phyloP scores from a whole-genome alignment of 2,329 filamentous ascomycete genomes.

The Orbilia brochopaga region DNA sequence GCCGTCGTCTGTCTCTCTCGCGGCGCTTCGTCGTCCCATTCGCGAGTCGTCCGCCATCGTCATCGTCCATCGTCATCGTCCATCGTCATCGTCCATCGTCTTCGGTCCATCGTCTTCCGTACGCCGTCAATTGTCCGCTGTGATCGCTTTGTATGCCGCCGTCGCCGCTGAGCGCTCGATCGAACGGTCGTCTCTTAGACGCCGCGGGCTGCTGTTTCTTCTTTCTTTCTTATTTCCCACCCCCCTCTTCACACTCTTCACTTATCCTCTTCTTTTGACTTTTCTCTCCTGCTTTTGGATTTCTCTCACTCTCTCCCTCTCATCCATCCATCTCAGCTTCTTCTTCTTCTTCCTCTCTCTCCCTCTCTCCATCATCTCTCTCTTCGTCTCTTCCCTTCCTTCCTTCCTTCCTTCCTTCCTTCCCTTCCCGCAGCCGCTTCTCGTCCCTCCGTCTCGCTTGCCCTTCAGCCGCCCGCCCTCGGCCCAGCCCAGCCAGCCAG shows the following conservation, averaged over 20 bases:
- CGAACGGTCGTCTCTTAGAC: conserved; percentile 1
- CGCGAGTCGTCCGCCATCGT: too few relatives aligned
- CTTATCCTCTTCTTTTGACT: conserved; percentile 29
- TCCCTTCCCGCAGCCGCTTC: conserved; percentile 21
- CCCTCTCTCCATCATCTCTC: conserved; percentile 28
- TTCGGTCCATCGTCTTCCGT: too few relatives aligned
- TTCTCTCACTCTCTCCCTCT: too few relatives aligned
- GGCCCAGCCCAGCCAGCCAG: not conserved
- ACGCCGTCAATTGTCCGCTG: not conserved
- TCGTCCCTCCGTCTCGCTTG: not conserved
- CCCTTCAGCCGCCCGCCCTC: not conserved
- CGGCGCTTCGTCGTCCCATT: too few relatives aligned
- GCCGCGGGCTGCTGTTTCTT: not conserved
- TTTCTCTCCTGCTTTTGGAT: conserved; percentile 19
- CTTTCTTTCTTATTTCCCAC: conserved; percentile 22
- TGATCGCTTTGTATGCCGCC: not conserved
- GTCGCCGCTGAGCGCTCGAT: not conserved
- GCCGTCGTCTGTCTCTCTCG: too few relatives aligned
- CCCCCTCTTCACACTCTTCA: conserved; percentile 28
- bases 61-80: too few relatives aligned
- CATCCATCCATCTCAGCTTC: conserved; percentile 1
- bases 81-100: too few relatives aligned
- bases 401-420: conserved; percentile 9
- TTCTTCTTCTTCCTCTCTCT: conserved; percentile 4
- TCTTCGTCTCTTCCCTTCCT: conserved; percentile 27